These are phyloP conservation scores for Pulveroboletus sp. DNA, from an alignment of 768 basidiomycete species.

Conservation along the genomic window DNA sequence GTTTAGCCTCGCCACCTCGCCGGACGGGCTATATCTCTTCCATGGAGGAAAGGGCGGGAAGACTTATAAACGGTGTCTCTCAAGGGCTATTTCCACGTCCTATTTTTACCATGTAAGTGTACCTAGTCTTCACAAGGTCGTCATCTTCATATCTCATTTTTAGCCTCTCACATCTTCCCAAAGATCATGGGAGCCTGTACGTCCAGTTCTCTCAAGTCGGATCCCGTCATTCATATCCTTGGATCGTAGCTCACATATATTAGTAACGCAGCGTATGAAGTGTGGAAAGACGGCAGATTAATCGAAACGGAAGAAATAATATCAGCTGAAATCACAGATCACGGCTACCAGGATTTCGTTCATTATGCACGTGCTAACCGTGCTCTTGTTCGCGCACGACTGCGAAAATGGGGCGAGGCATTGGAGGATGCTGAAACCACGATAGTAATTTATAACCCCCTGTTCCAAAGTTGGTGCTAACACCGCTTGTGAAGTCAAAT, in stretches of 20 bases:
- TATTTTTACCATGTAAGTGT: neutral
- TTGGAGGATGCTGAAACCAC: slow-evolving; percentile 1
- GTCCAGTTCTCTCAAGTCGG: neutral
- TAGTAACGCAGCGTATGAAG: neutral
- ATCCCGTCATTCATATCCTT: neutral
- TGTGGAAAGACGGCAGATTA: slow-evolving; percentile 9
- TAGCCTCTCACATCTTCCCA: neutral
- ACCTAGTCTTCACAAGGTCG: neutral
- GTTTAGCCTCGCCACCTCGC: neutral
- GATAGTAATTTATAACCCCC: neutral
- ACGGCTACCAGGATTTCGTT: neutral
- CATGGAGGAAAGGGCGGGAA: neutral
- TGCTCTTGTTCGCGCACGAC: slow-evolving; percentile 12
- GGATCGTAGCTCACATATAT: slow-evolving; percentile 11
- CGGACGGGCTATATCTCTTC: neutral
- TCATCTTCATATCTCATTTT: neutral
- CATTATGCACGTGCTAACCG: slow-evolving; percentile 12
- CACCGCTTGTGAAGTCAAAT: neutral
- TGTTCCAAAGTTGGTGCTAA: neutral
- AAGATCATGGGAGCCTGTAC: neutral
- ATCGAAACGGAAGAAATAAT: slow-evolving; percentile 3
- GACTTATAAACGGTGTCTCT: too few relatives aligned
- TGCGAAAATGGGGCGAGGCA: slow-evolving; percentile 1
- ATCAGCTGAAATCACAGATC: slow-evolving; percentile 8
- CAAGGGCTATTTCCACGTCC: neutral